Percentiles rank a stretch among this genome's conserved stretches.
Conservation (phyloP, 2,329 filamentous ascomycete species). For the Onygenales sp. region DNA sequence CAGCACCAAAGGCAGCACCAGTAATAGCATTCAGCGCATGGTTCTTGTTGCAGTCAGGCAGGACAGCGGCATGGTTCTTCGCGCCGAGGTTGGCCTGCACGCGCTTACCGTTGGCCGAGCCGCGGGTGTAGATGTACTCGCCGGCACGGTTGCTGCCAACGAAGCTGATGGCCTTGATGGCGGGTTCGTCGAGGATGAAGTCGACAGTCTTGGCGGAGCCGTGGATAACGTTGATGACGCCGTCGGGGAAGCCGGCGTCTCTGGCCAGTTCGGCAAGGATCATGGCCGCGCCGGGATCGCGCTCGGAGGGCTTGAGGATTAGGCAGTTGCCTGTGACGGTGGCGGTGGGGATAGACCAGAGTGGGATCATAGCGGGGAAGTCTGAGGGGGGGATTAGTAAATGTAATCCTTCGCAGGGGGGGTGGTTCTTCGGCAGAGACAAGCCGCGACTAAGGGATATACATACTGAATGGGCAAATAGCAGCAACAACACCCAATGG, state of each 20-base stretch:
- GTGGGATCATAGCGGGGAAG: constrained; percentile 62
- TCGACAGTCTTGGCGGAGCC: constrained; percentile 56
- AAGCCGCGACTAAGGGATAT: neutral
- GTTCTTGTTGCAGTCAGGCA: constrained; percentile 62
- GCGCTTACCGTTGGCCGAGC: constrained; percentile 61
- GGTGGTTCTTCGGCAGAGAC: neutral
- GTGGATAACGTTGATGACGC: constrained; percentile 59
- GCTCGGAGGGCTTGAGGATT: constrained; percentile 57
- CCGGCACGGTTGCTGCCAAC: constrained; percentile 60
- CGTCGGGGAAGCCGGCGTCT: constrained; percentile 56
- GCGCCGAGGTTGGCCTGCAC: constrained; percentile 61
- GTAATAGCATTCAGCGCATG: constrained; percentile 56
- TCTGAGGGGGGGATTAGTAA: constrained; percentile 34
- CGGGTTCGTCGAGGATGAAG: constrained; percentile 59
- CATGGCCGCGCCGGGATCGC: constrained; percentile 56
- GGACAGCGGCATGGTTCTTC: constrained; percentile 60
- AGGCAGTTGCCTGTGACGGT: constrained; percentile 56
- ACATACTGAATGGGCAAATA: constrained; percentile 15
- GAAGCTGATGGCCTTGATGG: constrained; percentile 60
- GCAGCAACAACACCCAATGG: constrained; percentile 52
- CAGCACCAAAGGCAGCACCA: constrained; percentile 59
- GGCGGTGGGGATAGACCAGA: constrained; percentile 58
- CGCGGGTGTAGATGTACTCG: constrained; percentile 58
- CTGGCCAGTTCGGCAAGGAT: constrained; percentile 55
- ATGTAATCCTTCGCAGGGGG: constrained; percentile 26